Evolutionary conservation across 495 filamentous ascomycete genomes (phyloP), one percentile per base, ranked within the genome.

Genomic region (Xylaria bambusicola): DNA sequence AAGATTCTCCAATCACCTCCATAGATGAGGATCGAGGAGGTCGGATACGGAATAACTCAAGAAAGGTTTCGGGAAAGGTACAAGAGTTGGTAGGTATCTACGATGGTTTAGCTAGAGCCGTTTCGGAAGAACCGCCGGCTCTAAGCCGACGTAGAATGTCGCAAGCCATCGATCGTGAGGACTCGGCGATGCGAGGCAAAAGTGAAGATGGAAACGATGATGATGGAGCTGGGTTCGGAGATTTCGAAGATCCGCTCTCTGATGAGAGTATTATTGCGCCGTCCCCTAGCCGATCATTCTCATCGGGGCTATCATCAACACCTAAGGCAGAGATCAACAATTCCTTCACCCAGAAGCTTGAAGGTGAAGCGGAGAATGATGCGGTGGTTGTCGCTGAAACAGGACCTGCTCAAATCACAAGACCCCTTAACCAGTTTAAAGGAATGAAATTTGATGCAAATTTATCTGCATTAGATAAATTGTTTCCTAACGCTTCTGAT

Each of bases 1-100:
- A 75, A 59, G 79, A 82, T 29, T 83, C 79, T 0, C 80, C 80
- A 6, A 71, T 80, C n/a, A 81, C 79, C 1, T 80, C 80, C n/a
- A 70, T 81, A 36, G 80, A 83, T 52, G 80, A 83, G 23, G 80
- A 81, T 18, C 67, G 71, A 7, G 73, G 62, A 36, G 52, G 54
- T 23, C 71, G 68, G 2, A 61, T 71, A 15, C 62, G 66, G 3
- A 54, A 66, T 0, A 55, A 52, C 15, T 50, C 63, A 29, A 64
- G 67, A 21, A 69, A 69, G 38, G 60, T 42, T 1, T 77, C 77
- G 13, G 64, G 71, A 3, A 81, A 78, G 48, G 73, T 79, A 4
- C 77, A 77, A 49, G 71, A 76, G 52, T 64, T 81, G n/a, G 79
- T 80, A 7, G 71, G 69, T 21, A 74, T 75, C 63, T 81, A 76